Evolutionary conservation across 305 asterid genomes (phyloP).

Genomic region (Salvia sclarea): DNA sequence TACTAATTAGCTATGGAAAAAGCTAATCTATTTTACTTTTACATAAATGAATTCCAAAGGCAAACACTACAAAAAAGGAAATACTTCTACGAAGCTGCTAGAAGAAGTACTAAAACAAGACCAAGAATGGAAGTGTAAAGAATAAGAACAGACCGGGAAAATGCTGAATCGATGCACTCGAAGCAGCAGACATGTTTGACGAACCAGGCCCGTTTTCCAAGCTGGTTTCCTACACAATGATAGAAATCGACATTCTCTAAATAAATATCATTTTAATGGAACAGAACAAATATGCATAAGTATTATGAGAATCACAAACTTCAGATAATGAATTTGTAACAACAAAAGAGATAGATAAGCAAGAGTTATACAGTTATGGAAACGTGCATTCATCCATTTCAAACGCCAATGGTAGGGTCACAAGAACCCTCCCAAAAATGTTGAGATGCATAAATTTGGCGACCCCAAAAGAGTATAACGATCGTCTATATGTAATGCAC

Average conservation of each 20-base stretch:
- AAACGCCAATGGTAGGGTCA: not conserved
- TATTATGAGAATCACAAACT: too few species aligned
- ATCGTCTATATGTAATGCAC: not conserved
- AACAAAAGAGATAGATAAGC: slow-evolving; percentile 5
- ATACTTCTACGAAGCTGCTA: slow-evolving; percentile 1
- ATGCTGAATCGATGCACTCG: slow-evolving; percentile 44
- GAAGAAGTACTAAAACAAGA: not conserved
- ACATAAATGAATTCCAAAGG: not conserved
- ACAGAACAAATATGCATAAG: not conserved
- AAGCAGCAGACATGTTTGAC: slow-evolving; percentile 49
- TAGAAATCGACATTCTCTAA: slow-evolving; percentile 20
- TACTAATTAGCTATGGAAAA: too few species aligned
- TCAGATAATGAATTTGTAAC: not conserved
- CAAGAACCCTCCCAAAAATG: not conserved
- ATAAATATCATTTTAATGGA: not conserved
- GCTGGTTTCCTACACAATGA: slow-evolving; percentile 43
- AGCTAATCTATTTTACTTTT: not conserved
- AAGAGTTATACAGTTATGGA: not conserved
- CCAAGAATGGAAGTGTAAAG: not conserved
- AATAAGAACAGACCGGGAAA: slow-evolving; percentile 60
- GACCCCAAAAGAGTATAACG: not conserved
- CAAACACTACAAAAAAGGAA: not conserved
- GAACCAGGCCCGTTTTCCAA: slow-evolving; percentile 47
- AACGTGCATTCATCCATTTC: not conserved
- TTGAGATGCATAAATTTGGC: not conserved